phyloP scores from a whole-genome alignment of 148 eudicot species.

The Hydrangea macrophylla region DNA sequence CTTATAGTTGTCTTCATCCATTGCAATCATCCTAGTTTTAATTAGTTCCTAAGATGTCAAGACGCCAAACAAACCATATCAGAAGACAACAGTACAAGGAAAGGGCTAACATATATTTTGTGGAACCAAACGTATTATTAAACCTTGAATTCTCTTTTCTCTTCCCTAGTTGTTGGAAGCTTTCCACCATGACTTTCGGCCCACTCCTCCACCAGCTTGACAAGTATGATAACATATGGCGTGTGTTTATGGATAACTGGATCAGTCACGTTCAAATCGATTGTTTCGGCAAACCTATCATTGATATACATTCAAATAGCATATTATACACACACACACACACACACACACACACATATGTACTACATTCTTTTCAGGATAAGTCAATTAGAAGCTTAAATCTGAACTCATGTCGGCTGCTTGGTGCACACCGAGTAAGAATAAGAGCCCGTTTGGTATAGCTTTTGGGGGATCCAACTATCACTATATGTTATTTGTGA shows the following conservation, averaged over 20 bases:
- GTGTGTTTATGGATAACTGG: constrained; percentile 94
- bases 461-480: too few relatives aligned
- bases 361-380: too few relatives aligned
- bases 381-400: too few relatives aligned
- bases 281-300: constrained; percentile 76
- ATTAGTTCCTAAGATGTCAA: constrained; percentile 62
- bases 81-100: constrained; percentile 5
- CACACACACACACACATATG: too few relatives aligned
- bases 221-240: constrained; percentile 86
- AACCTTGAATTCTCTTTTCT: constrained; percentile 89
- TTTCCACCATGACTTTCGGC: constrained; percentile 69
- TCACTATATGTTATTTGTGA: too few relatives aligned
- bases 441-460: too few relatives aligned
- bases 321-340: too few relatives aligned
- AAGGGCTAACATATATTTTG: background rate
- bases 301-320: constrained; percentile 17
- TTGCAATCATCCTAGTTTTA: constrained; percentile 60
- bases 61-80: constrained; percentile 18
- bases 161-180: constrained; percentile 88
- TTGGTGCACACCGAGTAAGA: background rate
- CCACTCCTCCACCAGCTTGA: constrained; percentile 92
- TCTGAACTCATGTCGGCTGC: constrained; percentile 3
- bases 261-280: constrained; percentile 68
- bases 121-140: constrained; percentile 7
- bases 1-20: constrained; percentile 94